A percentile compares a stretch with the other conserved stretches of the same genome.
Evolutionary conservation across 2,329 filamentous ascomycete genomes (phyloP).

Genomic region (Colletotrichum aenigma): DNA sequence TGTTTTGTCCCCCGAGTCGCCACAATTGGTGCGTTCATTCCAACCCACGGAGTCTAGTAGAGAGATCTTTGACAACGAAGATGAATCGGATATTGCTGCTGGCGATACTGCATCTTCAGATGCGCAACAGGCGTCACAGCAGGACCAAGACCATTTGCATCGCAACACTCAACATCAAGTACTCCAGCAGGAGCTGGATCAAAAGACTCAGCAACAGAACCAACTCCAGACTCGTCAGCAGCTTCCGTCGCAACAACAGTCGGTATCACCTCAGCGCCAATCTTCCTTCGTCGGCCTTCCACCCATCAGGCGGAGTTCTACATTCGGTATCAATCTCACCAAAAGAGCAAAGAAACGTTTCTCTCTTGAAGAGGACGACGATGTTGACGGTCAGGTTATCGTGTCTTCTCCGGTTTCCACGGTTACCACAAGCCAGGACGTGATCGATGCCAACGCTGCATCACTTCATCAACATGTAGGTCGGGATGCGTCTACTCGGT

Average conservation of each 20-base stretch:
- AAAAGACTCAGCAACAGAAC: background rate
- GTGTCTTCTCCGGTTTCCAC: background rate
- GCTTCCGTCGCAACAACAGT: constrained; percentile 13
- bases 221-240: constrained; percentile 22
- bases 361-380: constrained; percentile 37
- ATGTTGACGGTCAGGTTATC: background rate
- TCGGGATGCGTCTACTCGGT: background rate
- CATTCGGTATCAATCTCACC: constrained; percentile 49
- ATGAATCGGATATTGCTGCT: background rate
- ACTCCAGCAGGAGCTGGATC: background rate
- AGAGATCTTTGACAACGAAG: background rate
- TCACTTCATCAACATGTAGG: background rate
- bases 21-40: background rate
- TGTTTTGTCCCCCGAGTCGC: constrained; percentile 25
- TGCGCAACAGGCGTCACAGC: background rate
- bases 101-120: background rate
- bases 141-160: background rate
- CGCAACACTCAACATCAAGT: constrained; percentile 17
- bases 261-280: constrained; percentile 40
- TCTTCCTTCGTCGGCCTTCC: constrained; percentile 63
- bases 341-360: constrained; percentile 37
- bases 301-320: constrained; percentile 62
- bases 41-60: background rate
- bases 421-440: background rate
- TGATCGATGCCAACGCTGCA: background rate